Conservation (phyloP, 2,329 filamentous ascomycete genomes). For the Plectosphaerella sp. region DNA sequence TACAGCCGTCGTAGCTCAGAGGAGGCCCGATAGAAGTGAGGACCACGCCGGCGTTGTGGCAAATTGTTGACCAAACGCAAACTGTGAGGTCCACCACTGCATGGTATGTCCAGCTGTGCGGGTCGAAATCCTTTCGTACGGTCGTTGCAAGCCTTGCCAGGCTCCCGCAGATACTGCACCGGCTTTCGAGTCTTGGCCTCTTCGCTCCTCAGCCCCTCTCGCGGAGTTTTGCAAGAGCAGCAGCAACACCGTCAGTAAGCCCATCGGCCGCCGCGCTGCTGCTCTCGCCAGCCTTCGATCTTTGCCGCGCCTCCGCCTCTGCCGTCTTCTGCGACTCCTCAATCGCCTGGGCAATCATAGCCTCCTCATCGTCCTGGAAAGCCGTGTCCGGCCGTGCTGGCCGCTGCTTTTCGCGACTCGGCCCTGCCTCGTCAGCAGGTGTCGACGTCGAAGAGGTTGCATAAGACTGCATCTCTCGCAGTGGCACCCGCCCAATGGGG, state of each 20-base stretch:
- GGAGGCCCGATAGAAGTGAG: too few relatives aligned
- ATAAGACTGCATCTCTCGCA: conserved; percentile 31
- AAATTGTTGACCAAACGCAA: too few relatives aligned
- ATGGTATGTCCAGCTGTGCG: too few relatives aligned
- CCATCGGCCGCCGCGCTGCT: conserved; percentile 28
- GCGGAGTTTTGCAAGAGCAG: conserved; percentile 55
- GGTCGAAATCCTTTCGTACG: too few relatives aligned
- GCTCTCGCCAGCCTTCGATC: conserved; percentile 1
- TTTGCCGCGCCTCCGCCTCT: conserved; percentile 16
- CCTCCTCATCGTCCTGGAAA: conserved; percentile 45
- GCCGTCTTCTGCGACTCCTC: conserved; percentile 40
- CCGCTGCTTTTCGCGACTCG: not conserved
- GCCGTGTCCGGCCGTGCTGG: conserved; percentile 8
- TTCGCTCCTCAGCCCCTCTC: conserved; percentile 29
- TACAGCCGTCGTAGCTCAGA: too few relatives aligned
- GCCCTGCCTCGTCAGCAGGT: not conserved
- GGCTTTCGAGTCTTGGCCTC: too few relatives aligned
- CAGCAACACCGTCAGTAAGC: conserved; percentile 54
- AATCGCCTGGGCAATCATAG: conserved; percentile 42
- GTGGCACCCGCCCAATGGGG: conserved; percentile 32
- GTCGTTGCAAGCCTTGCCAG: too few relatives aligned
- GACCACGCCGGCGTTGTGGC: too few relatives aligned
- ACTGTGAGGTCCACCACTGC: too few relatives aligned
- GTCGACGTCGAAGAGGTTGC: not conserved
- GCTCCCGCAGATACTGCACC: too few relatives aligned